phyloP scores from a whole-genome alignment of 345 rosid species.

The Limnanthes douglasii region DNA sequence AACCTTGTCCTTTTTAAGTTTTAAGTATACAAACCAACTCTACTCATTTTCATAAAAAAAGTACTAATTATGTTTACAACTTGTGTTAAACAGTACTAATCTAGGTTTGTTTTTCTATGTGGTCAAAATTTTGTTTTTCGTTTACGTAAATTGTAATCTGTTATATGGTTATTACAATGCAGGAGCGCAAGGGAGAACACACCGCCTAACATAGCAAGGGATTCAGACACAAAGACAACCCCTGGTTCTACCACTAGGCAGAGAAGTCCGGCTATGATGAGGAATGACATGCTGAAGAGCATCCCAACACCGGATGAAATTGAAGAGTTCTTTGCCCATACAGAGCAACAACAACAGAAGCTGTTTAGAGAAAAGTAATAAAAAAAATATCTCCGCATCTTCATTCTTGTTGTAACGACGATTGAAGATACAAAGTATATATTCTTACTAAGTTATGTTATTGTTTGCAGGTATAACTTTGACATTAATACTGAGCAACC shows the following conservation, averaged over 20 bases:
- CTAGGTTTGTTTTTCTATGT: neutral
- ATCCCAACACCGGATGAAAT: conserved; percentile 39
- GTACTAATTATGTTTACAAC: too few relatives aligned
- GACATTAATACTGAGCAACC: conserved; percentile 55
- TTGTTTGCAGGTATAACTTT: conserved; percentile 61
- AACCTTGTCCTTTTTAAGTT: conserved; percentile 4
- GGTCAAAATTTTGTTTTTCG: neutral
- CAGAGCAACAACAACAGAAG: conserved; percentile 41
- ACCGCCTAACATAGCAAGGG: conserved; percentile 25
- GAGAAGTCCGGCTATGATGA: conserved; percentile 9
- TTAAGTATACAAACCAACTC: too few relatives aligned
- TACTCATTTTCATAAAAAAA: too few relatives aligned
- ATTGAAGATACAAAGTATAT: too few relatives aligned
- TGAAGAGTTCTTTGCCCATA: conserved; percentile 54
- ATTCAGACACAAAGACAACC: conserved; percentile 14
- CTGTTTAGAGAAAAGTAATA: conserved; percentile 43
- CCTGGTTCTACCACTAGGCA: conserved; percentile 30
- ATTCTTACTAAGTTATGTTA: too few relatives aligned
- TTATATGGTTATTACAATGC: conserved; percentile 5
- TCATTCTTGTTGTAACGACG: too few relatives aligned
- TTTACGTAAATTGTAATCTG: neutral
- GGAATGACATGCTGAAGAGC: conserved; percentile 9
- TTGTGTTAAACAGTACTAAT: neutral
- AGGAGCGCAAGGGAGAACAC: conserved; percentile 43
- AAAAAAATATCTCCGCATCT: too few relatives aligned